These are phyloP conservation scores for Malassezia slooffiae DNA, from an alignment of 1,284 basidiomycete species.

Conservation along the genomic window DNA sequence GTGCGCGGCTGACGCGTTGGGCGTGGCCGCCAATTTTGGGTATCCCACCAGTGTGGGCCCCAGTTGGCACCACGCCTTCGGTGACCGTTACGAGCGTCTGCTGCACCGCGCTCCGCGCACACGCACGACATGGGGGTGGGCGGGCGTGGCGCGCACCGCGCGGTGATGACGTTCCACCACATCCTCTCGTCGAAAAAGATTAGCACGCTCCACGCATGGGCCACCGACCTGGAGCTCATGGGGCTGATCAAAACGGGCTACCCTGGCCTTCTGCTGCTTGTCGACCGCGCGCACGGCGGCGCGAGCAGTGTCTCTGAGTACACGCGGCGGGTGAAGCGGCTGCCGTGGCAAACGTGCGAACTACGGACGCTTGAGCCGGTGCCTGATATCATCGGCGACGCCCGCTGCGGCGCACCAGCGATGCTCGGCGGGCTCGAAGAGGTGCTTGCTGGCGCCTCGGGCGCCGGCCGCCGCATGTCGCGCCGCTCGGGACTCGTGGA, in stretches of 20 bases:
- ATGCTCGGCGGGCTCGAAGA: too few species aligned
- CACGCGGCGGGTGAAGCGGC: constrained; percentile 12
- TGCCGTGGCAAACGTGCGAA: constrained; percentile 13
- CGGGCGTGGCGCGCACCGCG: constrained; percentile 12
- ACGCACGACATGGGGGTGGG: too few species aligned
- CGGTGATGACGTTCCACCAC: constrained; percentile 14
- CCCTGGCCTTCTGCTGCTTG: constrained; percentile 13
- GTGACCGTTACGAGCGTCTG: too few species aligned
- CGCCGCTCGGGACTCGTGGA: constrained; percentile 11
- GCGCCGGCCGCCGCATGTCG: background rate
- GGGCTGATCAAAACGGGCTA: constrained; percentile 14
- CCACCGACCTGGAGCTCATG: constrained; percentile 7
- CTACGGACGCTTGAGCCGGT: constrained; percentile 2
- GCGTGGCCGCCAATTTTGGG: too few species aligned
- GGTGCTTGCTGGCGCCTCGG: background rate
- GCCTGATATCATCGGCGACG: background rate
- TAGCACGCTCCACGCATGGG: constrained; percentile 10
- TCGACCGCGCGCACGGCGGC: background rate
- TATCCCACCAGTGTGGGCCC: too few species aligned
- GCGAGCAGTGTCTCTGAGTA: constrained; percentile 9
- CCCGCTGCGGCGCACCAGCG: too few species aligned
- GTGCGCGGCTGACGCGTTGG: too few species aligned
- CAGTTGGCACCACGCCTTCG: too few species aligned
- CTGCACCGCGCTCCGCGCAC: too few species aligned
- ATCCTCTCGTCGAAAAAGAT: constrained; percentile 15